Conservation (phyloP, 2,329 filamentous ascomycete genomes). For the Akanthomyces uredinophilus region DNA sequence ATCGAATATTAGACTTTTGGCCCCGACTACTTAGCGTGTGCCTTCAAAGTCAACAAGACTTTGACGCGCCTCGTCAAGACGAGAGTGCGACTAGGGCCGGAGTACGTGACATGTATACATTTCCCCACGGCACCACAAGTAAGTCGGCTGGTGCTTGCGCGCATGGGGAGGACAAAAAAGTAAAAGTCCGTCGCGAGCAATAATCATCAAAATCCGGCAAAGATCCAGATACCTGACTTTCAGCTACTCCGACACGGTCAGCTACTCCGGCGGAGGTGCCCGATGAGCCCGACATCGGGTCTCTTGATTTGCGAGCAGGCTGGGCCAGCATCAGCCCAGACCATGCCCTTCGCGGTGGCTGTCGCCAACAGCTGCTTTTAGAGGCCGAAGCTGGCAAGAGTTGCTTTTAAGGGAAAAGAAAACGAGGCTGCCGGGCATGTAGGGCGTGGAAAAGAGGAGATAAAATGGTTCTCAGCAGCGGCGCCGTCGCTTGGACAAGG, state of each 20-base stretch:
- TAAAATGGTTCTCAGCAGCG: not conserved
- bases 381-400: not conserved
- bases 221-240: not conserved
- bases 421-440: conserved; percentile 1
- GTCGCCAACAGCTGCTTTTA: conserved; percentile 9
- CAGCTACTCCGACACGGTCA: not conserved
- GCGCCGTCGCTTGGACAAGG: not conserved
- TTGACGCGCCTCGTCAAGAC: too few relatives aligned
- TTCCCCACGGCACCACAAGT: not conserved
- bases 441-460: conserved; percentile 14
- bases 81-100: too few relatives aligned
- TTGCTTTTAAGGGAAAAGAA: conserved; percentile 3
- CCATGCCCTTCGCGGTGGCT: not conserved
- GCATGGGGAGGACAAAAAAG: too few relatives aligned
- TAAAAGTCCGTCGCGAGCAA: not conserved
- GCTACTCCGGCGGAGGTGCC: conserved; percentile 1
- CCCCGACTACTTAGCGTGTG: too few relatives aligned
- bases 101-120: not conserved
- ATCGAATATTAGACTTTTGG: too few relatives aligned
- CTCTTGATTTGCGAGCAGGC: not conserved
- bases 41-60: too few relatives aligned
- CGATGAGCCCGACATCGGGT: conserved; percentile 10
- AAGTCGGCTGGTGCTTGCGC: too few relatives aligned
- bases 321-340: not conserved
- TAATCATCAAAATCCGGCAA: not conserved